Percentiles rank a stretch among this genome's conserved stretches.
Conservation (phyloP, 73 alveolate species). For the Paramecium primaurelia region DNA sequence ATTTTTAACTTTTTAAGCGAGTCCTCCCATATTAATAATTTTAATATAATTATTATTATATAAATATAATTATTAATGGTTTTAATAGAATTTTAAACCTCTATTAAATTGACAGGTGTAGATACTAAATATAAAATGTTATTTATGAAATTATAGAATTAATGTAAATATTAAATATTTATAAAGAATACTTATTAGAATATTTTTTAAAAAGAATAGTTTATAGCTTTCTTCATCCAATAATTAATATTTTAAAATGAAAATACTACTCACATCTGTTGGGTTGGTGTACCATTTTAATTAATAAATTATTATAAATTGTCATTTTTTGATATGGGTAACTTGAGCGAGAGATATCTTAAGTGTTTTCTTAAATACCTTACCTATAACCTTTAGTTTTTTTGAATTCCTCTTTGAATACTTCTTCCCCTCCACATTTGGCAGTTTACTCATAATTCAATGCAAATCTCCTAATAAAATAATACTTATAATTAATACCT, state of each 20-base stretch:
- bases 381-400: neutral
- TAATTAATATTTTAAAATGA: neutral
- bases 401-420: neutral
- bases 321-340: slow-evolving; percentile 19
- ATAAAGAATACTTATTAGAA: neutral
- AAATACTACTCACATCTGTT: slow-evolving; percentile 8
- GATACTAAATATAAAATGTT: too few species aligned
- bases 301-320: neutral
- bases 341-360: slow-evolving; percentile 12
- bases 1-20: neutral
- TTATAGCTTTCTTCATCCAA: slow-evolving; percentile 9
- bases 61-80: neutral
- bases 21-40: neutral
- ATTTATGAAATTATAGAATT: neutral
- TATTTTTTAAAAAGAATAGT: neutral
- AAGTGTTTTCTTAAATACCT: neutral
- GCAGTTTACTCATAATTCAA: slow-evolving; percentile 26
- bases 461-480: neutral
- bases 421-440: neutral
- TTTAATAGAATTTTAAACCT: neutral
- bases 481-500: neutral
- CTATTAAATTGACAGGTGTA: neutral
- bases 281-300: slow-evolving; percentile 37
- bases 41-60: neutral
- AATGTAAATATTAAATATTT: neutral